Percentiles rank a stretch among this genome's conserved stretches.
These are phyloP conservation scores for Mollisia scopiformis DNA, from an alignment of 2,329 filamentous ascomycete genomes.

Conservation along the genomic window DNA sequence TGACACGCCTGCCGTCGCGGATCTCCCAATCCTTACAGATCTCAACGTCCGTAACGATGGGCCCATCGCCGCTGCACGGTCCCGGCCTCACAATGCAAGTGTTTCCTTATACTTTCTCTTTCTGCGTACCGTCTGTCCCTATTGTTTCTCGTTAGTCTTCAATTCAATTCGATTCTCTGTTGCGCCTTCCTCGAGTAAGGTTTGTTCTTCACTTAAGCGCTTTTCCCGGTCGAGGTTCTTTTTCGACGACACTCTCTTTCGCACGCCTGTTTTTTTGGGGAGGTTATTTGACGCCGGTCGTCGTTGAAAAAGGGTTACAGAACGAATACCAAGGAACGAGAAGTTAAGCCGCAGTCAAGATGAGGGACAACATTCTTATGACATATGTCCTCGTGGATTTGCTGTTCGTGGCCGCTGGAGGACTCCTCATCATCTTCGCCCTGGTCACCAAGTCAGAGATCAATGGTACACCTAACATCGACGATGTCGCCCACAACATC, in stretches of 20 bases:
- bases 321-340: background rate
- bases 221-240: slow-evolving; percentile 11
- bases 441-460: slow-evolving; percentile 49
- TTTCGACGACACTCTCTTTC: slow-evolving; percentile 18
- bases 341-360: slow-evolving; percentile 47
- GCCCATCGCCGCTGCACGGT: slow-evolving; percentile 15
- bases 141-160: slow-evolving; percentile 17
- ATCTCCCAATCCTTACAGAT: slow-evolving; percentile 14
- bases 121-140: slow-evolving; percentile 16
- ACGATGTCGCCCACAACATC: slow-evolving; percentile 53
- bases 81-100: slow-evolving; percentile 22
- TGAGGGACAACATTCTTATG: slow-evolving; percentile 52
- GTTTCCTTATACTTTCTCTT: slow-evolving; percentile 23
- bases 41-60: slow-evolving; percentile 4
- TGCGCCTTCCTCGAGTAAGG: slow-evolving; percentile 10
- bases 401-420: slow-evolving; percentile 54
- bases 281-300: slow-evolving; percentile 35
- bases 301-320: slow-evolving; percentile 23
- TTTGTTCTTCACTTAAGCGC: slow-evolving; percentile 1
- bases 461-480: slow-evolving; percentile 44
- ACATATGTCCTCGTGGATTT: slow-evolving; percentile 53
- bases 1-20: slow-evolving; percentile 30
- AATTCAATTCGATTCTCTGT: slow-evolving; percentile 15
- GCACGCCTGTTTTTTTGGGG: slow-evolving; percentile 8
- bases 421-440: slow-evolving; percentile 54